phyloP scores from a whole-genome alignment of 352 stramenopile species.

The Phytophthora rubi region DNA sequence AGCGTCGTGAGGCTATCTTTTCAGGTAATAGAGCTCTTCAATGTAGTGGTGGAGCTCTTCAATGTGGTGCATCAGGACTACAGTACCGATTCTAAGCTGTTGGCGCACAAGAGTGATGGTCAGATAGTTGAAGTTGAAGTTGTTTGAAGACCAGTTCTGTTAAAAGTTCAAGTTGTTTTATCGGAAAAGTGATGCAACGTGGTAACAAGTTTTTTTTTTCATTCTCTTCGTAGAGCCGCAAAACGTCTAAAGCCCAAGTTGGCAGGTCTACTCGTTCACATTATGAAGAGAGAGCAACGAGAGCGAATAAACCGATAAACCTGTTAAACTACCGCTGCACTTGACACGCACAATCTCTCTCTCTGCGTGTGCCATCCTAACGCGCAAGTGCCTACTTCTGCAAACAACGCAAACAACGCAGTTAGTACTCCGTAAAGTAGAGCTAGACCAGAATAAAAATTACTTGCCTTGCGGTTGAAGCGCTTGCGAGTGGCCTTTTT shows the following conservation, averaged over 20 bases:
- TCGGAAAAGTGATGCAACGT: too few relatives aligned
- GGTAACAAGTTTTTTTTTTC: too few relatives aligned
- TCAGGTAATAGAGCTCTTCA: too few relatives aligned
- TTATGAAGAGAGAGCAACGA: too few relatives aligned
- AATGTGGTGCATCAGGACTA: too few relatives aligned
- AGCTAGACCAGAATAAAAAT: background rate
- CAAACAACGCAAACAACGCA: background rate
- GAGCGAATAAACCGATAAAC: too few relatives aligned
- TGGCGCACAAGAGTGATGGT: background rate
- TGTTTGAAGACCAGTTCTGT: too few relatives aligned
- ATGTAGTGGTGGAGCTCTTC: too few relatives aligned
- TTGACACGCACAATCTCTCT: background rate
- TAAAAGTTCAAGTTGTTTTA: too few relatives aligned
- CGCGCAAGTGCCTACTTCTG: conserved; percentile 20
- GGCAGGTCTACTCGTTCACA: background rate
- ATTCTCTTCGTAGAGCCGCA: too few relatives aligned
- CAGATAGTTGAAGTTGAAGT: background rate
- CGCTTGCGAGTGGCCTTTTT: conserved; percentile 78
- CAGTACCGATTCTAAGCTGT: background rate
- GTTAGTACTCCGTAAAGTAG: background rate
- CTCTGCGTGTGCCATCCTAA: background rate
- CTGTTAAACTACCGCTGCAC: background rate
- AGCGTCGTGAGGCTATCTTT: too few relatives aligned
- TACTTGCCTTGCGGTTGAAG: conserved; percentile 60
- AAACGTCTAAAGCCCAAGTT: background rate